Evolutionary conservation across 2,329 filamentous ascomycete species (phyloP), one percentile per base, ranked within the genome.

Genomic region (Apiospora kogelbergensis): DNA sequence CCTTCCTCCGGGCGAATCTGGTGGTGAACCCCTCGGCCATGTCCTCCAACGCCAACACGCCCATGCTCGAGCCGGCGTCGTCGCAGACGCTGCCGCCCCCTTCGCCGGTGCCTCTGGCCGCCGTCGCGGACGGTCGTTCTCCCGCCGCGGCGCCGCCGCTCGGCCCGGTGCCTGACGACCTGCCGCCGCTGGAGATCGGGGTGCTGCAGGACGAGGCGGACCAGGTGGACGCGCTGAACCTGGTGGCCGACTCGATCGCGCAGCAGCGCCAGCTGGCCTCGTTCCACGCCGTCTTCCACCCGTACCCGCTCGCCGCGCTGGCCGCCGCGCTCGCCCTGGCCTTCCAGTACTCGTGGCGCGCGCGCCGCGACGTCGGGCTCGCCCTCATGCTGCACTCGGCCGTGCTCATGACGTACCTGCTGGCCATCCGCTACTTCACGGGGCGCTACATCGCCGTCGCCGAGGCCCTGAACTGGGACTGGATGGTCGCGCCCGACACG

Each of bases 221-320:
- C 78, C 89, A 91, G 76, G 81, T 89, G 71, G 85, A 89, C 68
- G 90, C 91, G 22, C 84, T 97, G 66, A 87, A 88, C 71, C 87
- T 97, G 24, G 86, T 97, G 46, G 91, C 93, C 70, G 93, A 95
- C 80, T 93, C 91, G 69, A 88, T 97, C 65, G 92, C 93, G 44
- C 91, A 97, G 80, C 94, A 96, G 83, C 89, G 91, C 71, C 90
- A 93, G 77, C 81, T 86, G 10, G 89, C 92, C 24, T 88, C 89
- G 53, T 82, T 83, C 68, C 82, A 88, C 71, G 82, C 96, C 69
- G 83, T 93, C 71, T 88, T 87, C 74, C 89, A 93, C 80, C 89
- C 88, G 0, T 78, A 87, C 30, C 82, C 84, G 65, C 76, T 90
- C 17, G 80, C 84, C 26, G 78, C 83, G 9, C 80, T 89, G n/a